Base-by-base conservation (phyloP, 345 rosid species). In the Aquilaria yunnanensis region DNA sequence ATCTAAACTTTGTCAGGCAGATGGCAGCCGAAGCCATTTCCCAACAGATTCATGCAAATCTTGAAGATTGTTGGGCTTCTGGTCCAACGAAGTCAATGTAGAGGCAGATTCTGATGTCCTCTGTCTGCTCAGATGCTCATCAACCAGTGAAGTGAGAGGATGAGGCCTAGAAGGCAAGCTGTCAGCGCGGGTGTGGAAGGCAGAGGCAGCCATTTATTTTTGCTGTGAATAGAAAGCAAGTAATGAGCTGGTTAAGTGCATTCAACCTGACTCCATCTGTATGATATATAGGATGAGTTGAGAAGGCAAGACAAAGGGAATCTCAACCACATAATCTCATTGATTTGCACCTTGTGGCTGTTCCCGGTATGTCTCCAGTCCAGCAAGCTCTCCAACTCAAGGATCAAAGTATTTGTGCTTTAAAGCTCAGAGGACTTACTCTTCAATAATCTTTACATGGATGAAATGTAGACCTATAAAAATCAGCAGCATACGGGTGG, bases 201-300 rank as follows among this genome's bases (percentile, higher is more conserved):
- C 52, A 23, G 23, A 32, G 14, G 69, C 32, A 6, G 74, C 69
- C 85, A 82, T 78, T 73, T 62, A 52, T 56, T 4, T 14, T 60
- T 63, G 49, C 55, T 61, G 12, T 65, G 3, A 48, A 30, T 16
- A 50, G 45, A 32, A 56, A 57, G 5, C 56, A 33, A 65, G 46
- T 14, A 23, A 23, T 23, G 23, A 23, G 23, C 55, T 13, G 5
- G 29, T 12, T 23, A 23, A 16, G 45, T 57, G 46, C 31, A 6
- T 33, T 58, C 51, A 52, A 37, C 56, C 14, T 49, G 7, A 34
- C 29, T 0, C n/a, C 46, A 55, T 64, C 60, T 55, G 54, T 32
- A 31, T 12, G 0, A 64, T 55, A 55, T 55, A 64, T 64, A 56
- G 23, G 23, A 1, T 23, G 23, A 23, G 1, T 23, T 23, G 23